These are phyloP conservation scores for Puccinia novopanici DNA, from an alignment of 1,284 basidiomycete species.

Conservation along the genomic window DNA sequence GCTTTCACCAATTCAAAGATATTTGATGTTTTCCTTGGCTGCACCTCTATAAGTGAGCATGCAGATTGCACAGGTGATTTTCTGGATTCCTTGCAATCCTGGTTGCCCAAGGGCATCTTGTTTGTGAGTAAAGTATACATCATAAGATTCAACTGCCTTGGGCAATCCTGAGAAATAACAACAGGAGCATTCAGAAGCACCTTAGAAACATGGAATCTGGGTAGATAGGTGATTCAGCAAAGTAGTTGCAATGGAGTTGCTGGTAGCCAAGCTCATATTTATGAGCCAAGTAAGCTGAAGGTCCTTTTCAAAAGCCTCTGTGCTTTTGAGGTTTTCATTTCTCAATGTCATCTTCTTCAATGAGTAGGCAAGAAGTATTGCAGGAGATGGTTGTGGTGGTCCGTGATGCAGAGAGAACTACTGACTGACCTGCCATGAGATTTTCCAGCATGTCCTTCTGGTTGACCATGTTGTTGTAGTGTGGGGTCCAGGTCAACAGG, in stretches of 20 bases:
- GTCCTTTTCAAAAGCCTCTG: neutral
- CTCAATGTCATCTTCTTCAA: too few species aligned
- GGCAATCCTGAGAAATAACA: neutral
- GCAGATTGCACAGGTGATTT: conserved; percentile 14
- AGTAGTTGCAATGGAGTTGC: neutral
- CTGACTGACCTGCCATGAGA: too few species aligned
- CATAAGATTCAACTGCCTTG: neutral
- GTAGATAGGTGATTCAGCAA: neutral
- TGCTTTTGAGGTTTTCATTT: too few species aligned
- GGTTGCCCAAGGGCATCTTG: neutral
- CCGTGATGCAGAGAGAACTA: too few species aligned
- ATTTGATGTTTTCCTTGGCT: conserved; percentile 5
- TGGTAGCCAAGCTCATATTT: neutral
- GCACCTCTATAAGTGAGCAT: conserved; percentile 19
- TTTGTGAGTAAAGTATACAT: neutral
- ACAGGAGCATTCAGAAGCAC: neutral
- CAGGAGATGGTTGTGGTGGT: too few species aligned
- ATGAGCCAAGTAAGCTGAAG: neutral
- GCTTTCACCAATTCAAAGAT: conserved; percentile 7
- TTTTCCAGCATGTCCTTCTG: too few species aligned
- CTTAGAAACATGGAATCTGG: neutral
- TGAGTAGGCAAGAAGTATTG: too few species aligned
- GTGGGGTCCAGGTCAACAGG: too few species aligned
- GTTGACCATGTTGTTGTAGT: too few species aligned
- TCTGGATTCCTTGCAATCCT: neutral